Base-by-base conservation (phyloP, 2,329 filamentous ascomycete species). In the Chaetomium sp. region DNA sequence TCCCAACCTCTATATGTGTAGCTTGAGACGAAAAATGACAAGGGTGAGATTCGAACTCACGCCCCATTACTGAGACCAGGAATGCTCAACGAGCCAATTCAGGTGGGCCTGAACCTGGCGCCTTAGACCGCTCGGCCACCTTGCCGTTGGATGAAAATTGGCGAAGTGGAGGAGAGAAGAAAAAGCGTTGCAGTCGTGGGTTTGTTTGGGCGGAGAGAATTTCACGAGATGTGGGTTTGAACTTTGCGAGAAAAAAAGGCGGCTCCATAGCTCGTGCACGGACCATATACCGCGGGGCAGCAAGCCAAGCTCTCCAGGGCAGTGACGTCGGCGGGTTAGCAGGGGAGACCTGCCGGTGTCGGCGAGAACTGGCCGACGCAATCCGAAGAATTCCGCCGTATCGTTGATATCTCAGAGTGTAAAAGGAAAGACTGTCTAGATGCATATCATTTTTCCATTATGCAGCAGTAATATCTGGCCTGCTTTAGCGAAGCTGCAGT, bases 11-110 rank as follows among this genome's bases (percentile, higher is more conserved):
- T 27, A 27, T 27, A 27, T 27, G 2, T 2, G 6, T 9, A 27
- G 9, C 19, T 33, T 27, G 1, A 34, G 19, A 8, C 14, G 55
- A 59, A 57, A 12, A 2, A 50, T 64, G 64, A 64, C 61, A 64
- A 65, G 58, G 58, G 61, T 58, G 64, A 59, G 61, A 64, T 64
- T 64, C 61, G 62, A 65, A 64, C 62, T 59, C 62, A 58, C 64
- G 64, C 64, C 61, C 59, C 53, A 52, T 58, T 58, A 57, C 62
- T 59, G 58, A 61, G 61, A 64, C 59, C 56, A 63, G 58, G 58
- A 64, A 61, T 55, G 47, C 52, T 53, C 40, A 37, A n/a, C 9
- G 50, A 55, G 53, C 50, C n/a, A 64, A 61, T 58, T 56, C 54
- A 58, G 46, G 58, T 59, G 48, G 43, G 52, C 62, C 61, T 63